Base-by-base conservation (phyloP, 192 early-diverging fungal species). In the Coemansia reversa region DNA sequence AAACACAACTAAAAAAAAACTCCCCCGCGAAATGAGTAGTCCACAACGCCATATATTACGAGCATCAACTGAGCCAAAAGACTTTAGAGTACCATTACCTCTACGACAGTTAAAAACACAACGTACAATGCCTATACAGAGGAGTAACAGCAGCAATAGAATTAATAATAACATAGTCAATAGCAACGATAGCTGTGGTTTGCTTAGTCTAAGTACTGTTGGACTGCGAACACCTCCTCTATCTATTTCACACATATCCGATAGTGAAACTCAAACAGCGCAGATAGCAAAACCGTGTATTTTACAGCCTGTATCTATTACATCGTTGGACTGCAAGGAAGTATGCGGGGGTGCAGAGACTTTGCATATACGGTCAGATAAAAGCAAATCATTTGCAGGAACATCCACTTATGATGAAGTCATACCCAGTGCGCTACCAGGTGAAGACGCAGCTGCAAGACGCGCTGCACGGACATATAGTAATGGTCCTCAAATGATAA, bases 401-500 rank as follows among this genome's bases (percentile, higher is more conserved):
- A 39, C 35, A 39, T 12, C 35, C 9, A 11, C 8, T 11, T 39
- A 39, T 39, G 35, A 39, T 11, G 35, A 39, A 39, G 19, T 47
- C 0, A 19, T 49, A 28, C 18, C 56, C 54, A 58, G 24, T 32
- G 33, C n/a, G 18, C 48, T 39, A 49, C 14, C 8, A 35, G 54
- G 60, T 35, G 64, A 75, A 50, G 60, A 58, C 5, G 24, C 57
- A 30, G 22, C 67, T 33, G 67, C 67, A 23, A 65, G 69, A 25
- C 57, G 73, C 3, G 78, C 72, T 2, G 78, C 67, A 3, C 66
- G 63, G 24, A 69, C 57, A 18, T 79, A 79, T 52, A 39, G 62
- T 16, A 51, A 53, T 51, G 76, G 76, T 6, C 76, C 76, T 16
- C 71, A 69, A 60, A 64, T 61, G 16, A 79, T 79, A 22, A 79